Evolutionary conservation across 345 rosid genomes (phyloP), one percentile per base, ranked within the genome.

Genomic region (Streptanthus diversifolius): DNA sequence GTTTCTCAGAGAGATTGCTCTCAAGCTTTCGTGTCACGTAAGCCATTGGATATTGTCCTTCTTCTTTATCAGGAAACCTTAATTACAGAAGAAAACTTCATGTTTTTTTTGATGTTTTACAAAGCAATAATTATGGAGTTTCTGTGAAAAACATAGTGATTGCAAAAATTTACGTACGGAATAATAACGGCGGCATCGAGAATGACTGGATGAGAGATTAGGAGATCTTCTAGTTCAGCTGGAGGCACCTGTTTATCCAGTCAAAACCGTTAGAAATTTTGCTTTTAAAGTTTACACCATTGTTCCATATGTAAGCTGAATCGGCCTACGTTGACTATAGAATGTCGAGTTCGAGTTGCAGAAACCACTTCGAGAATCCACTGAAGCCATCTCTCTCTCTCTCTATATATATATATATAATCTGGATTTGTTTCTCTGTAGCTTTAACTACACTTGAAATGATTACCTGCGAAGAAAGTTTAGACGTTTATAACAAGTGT

Each of bases 31-130:
- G 82, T 15, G 85, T 90, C 10, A 93, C 86, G 39, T 86, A 93
- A 8, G 95, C 92, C 91, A 93, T 87, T 3, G 97, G 97, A 71
- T 49, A 82, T 58, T 93, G 93, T 47, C 96, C 98, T 11, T 78
- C 93, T 53, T 84, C 88, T 71, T 79, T 80, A 49, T 90, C 92
- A 0, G 97, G 98, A 77, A 87, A 90, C 49, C 98, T 92, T 51
- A 25, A 25, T 25, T 58, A 5, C 2, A 37, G 0, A 40, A 65
- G 0, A 52, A n/a, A 13, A 24, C 36, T 56, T 9, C 8, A 33
- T 44, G 65, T 57, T 44, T 8, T 8, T 57, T 9, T 44, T 1
- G 21, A 19, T 55, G 13, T 55, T 55, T 5, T 52, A 15, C 58
- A 21, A 43, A 18, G 3, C 17, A 9, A 27, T 21, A 44, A 21